Percentiles rank a stretch among this genome's conserved stretches.
Conservation (phyloP, 192 early-diverging fungal species). For the Dimargaris cristalligena region DNA sequence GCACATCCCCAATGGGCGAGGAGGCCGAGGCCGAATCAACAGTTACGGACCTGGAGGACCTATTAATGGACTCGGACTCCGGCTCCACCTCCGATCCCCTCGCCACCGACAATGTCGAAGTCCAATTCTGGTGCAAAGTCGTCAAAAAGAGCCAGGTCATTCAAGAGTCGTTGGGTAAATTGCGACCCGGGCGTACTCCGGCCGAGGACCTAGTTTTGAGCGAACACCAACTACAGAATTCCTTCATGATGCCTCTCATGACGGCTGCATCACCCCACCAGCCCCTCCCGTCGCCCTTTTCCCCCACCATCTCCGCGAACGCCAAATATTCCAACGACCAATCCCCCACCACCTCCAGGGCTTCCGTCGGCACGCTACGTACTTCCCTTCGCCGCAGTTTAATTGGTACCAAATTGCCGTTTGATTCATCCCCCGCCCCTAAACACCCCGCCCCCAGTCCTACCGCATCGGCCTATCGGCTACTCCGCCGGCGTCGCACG, state of each 20-base stretch:
- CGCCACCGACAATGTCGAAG: not conserved
- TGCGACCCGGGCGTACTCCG: not conserved
- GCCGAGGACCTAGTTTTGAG: not conserved
- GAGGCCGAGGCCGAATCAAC: not conserved
- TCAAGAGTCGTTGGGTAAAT: not conserved
- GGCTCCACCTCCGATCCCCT: not conserved
- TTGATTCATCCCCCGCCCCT: not conserved
- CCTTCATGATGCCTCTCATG: not conserved
- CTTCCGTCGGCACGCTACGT: not conserved
- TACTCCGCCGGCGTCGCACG: not conserved
- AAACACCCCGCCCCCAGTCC: not conserved
- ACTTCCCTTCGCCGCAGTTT: not conserved
- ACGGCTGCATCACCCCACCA: not conserved
- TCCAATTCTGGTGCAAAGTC: constrained; percentile 7
- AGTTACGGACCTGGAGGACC: too few species aligned
- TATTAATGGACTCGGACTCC: not conserved
- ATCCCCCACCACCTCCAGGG: not conserved
- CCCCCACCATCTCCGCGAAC: not conserved
- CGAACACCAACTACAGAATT: constrained; percentile 4
- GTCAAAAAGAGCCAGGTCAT: constrained; percentile 3
- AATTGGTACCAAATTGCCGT: not conserved
- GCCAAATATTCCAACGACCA: not conserved
- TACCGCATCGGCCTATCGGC: not conserved
- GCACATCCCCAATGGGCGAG: not conserved
- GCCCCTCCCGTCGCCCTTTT: constrained; percentile 3